Percentiles rank a stretch among this genome's conserved stretches.
Conservation (phyloP, 352 stramenopile species). For the Nothophytophthora sp. region DNA sequence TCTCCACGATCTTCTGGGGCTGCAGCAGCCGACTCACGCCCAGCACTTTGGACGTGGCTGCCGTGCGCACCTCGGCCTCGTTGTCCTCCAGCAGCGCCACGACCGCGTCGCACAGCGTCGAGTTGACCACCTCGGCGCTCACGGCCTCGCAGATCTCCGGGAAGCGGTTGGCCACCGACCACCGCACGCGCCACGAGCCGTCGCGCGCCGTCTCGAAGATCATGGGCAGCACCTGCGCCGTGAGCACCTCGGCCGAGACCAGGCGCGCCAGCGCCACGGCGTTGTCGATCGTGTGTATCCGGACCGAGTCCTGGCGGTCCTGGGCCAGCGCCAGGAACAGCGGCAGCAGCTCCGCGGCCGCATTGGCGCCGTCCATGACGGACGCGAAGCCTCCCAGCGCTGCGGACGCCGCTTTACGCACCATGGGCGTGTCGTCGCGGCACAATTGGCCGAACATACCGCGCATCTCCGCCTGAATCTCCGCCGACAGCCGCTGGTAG, state of each 20-base stretch:
- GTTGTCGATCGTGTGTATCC: conserved; percentile 98
- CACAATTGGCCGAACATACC: conserved; percentile 94
- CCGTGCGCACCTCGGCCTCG: conserved; percentile 96
- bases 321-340: conserved; percentile 83
- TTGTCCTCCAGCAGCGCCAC: conserved; percentile 96
- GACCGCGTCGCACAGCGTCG: conserved; percentile 85
- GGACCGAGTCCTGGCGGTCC: conserved; percentile 96
- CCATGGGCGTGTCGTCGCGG: conserved; percentile 97
- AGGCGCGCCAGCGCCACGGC: conserved; percentile 94
- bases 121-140: conserved; percentile 63
- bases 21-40: conserved; percentile 57
- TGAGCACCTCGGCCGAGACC: conserved; percentile 65
- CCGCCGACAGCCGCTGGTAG: conserved; percentile 51
- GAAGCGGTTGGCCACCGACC: conserved; percentile 98
- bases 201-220: conserved; percentile 93
- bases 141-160: conserved; percentile 92
- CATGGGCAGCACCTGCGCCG: conserved; percentile 86
- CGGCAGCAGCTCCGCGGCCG: conserved; percentile 76
- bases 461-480: conserved; percentile 84
- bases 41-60: conserved; percentile 91
- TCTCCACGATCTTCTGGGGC: conserved; percentile 68
- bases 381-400: conserved; percentile 90
- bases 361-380: conserved; percentile 63
- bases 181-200: conserved; percentile 98
- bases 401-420: conserved; percentile 90